Evolutionary conservation across 2,329 filamentous ascomycete genomes (phyloP).

Genomic region (Talaromyces albobiverticillius): DNA sequence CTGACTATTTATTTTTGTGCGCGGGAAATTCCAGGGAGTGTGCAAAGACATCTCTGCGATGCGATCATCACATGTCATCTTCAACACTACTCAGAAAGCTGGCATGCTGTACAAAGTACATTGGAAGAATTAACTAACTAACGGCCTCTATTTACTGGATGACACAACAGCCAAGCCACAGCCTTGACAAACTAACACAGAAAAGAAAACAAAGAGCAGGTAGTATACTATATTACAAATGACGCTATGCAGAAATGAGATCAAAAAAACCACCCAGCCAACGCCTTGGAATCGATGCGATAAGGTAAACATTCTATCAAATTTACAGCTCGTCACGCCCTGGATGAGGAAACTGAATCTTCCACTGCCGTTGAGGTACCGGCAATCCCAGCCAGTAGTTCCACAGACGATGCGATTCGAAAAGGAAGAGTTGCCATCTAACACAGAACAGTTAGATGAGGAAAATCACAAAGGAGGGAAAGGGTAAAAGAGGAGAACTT

Average conservation of each 20-base stretch:
- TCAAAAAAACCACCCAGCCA: neutral
- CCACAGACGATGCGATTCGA: conserved; percentile 57
- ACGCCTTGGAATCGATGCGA: conserved; percentile 12
- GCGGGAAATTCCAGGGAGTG: no score
- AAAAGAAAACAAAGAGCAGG: neutral
- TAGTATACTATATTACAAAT: conserved; percentile 4
- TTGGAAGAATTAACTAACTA: no score
- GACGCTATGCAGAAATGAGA: conserved; percentile 12
- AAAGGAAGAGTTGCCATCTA: conserved; percentile 51
- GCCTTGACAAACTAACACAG: neutral
- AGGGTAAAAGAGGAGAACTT: conserved; percentile 47
- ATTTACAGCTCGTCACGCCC: conserved; percentile 19
- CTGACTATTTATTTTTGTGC: no score
- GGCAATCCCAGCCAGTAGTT: conserved; percentile 63
- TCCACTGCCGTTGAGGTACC: conserved; percentile 57
- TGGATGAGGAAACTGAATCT: conserved; percentile 42
- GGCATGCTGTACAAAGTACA: no score
- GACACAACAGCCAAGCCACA: neutral
- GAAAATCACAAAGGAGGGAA: neutral
- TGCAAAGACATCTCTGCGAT: no score
- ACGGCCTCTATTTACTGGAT: neutral
- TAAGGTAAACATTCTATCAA: neutral
- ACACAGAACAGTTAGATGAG: neutral
- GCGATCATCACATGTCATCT: no score
- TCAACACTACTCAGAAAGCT: no score